These are phyloP conservation scores for Thermomucor indicae-seudaticae DNA, from an alignment of 371 early-diverging fungal species.

Conservation along the genomic window DNA sequence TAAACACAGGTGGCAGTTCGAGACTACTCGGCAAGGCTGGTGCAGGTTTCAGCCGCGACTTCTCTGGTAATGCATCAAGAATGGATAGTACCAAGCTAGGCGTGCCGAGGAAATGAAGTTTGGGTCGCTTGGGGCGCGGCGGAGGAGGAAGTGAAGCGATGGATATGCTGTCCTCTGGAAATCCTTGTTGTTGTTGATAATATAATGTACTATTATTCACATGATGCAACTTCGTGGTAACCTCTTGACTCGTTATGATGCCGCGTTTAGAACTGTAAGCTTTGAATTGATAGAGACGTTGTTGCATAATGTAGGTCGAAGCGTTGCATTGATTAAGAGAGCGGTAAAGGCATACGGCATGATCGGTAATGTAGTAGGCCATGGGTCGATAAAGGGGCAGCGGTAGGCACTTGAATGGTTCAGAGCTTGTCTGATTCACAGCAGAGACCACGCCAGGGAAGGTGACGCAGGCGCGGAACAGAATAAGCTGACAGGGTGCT, in stretches of 20 bases:
- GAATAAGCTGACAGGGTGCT: conserved; percentile 30
- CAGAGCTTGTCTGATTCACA: conserved; percentile 28
- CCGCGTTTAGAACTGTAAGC: neutral
- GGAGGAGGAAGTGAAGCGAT: conserved; percentile 14
- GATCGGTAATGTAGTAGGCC: conserved; percentile 20
- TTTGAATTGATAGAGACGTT: conserved; percentile 13
- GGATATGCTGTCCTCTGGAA: neutral
- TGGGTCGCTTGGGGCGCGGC: conserved; percentile 20
- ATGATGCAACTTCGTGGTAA: no score
- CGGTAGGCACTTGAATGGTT: conserved; percentile 30
- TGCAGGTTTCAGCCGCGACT: no score
- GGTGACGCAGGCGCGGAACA: conserved; percentile 30
- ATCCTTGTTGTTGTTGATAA: neutral
- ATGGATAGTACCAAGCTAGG: neutral
- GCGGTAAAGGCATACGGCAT: conserved; percentile 15
- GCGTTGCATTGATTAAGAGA: conserved; percentile 13
- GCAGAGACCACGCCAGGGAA: conserved; percentile 26
- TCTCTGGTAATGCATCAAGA: conserved; percentile 6
- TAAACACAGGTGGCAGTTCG: conserved; percentile 9
- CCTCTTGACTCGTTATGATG: no score
- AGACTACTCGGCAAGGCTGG: no score
- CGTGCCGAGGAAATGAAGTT: conserved; percentile 8
- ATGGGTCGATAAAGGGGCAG: conserved; percentile 24
- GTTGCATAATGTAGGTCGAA: conserved; percentile 13
- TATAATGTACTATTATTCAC: no score